A percentile compares a stretch with the other conserved stretches of the same genome.
These are phyloP conservation scores for Apiospora kogelbergensis DNA, from an alignment of 2,329 filamentous ascomycete genomes.

Conservation along the genomic window DNA sequence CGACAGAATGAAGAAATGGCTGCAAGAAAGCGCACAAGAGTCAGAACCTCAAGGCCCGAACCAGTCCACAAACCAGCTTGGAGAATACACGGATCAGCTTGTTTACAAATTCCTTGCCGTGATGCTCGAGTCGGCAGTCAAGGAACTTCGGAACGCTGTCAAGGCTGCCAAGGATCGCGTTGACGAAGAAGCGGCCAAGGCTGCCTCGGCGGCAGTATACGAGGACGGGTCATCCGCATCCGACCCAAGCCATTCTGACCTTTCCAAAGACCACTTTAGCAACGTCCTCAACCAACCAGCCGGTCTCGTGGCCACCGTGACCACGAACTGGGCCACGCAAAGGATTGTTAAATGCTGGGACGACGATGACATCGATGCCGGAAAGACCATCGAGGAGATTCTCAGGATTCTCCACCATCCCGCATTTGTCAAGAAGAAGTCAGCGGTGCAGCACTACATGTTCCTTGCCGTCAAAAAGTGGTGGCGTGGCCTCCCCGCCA, in stretches of 20 bases:
- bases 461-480: slow-evolving; percentile 64
- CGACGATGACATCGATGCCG: slow-evolving; percentile 59
- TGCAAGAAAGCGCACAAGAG: slow-evolving; percentile 28
- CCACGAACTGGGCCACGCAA: slow-evolving; percentile 66
- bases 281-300: slow-evolving; percentile 58
- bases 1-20: slow-evolving; percentile 29
- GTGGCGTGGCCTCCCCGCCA: slow-evolving; percentile 31
- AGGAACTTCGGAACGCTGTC: slow-evolving; percentile 30
- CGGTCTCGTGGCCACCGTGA: slow-evolving; percentile 53
- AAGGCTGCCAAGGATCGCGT: slow-evolving; percentile 30
- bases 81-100: slow-evolving; percentile 30
- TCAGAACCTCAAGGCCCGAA: slow-evolving; percentile 18
- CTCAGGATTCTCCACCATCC: slow-evolving; percentile 68
- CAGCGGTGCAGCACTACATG: slow-evolving; percentile 63
- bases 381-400: slow-evolving; percentile 63
- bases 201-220: slow-evolving; percentile 26
- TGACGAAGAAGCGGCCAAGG: slow-evolving; percentile 29
- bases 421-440: slow-evolving; percentile 50
- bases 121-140: slow-evolving; percentile 30
- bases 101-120: slow-evolving; percentile 29
- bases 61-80: slow-evolving; percentile 23
- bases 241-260: slow-evolving; percentile 57
- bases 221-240: slow-evolving; percentile 38
- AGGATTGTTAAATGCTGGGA: slow-evolving; percentile 71
- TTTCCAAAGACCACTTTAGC: slow-evolving; percentile 61